Conservation (phyloP, 1,139 yeast genomes). For the Pneumocystis carinii region DNA sequence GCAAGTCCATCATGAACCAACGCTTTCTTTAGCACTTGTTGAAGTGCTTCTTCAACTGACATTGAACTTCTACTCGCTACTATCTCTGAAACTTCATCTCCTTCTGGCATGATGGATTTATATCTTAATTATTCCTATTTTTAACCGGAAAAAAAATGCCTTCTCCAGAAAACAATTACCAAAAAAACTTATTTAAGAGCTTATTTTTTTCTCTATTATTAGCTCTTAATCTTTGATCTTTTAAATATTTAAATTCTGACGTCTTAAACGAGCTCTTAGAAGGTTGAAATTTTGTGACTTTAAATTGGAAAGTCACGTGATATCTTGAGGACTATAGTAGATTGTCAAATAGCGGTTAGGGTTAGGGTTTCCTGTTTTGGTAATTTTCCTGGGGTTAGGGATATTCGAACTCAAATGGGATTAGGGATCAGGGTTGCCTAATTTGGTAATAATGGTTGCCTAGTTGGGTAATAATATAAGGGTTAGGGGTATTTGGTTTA, state of each 20-base stretch:
- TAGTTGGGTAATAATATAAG: too few relatives aligned
- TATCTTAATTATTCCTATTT: not conserved
- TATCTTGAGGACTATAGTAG: not conserved
- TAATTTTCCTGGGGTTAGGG: too few relatives aligned
- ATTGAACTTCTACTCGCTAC: slow-evolving; percentile 61
- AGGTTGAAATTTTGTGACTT: too few relatives aligned
- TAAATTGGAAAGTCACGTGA: not conserved
- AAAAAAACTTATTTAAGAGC: too few relatives aligned
- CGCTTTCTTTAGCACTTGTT: slow-evolving; percentile 96
- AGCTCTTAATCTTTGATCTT: not conserved
- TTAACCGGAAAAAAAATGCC: not conserved
- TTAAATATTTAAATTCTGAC: not conserved
- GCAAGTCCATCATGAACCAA: slow-evolving; percentile 99
- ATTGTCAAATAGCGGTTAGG: too few relatives aligned
- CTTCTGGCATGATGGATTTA: slow-evolving; percentile 28
- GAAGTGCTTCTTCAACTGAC: slow-evolving; percentile 96
- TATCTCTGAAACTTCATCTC: slow-evolving; percentile 78
- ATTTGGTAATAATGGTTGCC: too few relatives aligned
- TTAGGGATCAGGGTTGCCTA: too few relatives aligned
- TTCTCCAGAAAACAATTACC: too few relatives aligned
- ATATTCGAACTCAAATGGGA: too few relatives aligned
- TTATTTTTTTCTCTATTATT: too few relatives aligned
- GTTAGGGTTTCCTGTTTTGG: too few relatives aligned
- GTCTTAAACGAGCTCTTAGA: not conserved
- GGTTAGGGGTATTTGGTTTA: too few relatives aligned